Conservation (phyloP, 352 stramenopile species). For the Pythium sukuiense region DNA sequence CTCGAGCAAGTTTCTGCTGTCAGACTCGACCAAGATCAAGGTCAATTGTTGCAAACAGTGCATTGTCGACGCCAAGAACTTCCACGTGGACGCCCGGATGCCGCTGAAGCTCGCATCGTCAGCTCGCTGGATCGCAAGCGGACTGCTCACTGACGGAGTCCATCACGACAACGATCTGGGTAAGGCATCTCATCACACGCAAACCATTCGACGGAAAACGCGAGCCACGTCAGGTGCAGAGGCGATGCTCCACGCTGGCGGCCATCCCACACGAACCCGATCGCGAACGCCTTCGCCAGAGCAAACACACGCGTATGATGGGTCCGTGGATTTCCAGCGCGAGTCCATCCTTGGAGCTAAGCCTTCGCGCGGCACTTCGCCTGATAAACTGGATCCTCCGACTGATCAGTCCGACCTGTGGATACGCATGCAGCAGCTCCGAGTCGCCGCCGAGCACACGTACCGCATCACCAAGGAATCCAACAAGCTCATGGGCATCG, state of each 20-base stretch:
- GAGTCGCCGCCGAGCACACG: constrained; percentile 14
- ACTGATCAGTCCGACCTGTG: constrained; percentile 2
- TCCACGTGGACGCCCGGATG: constrained; percentile 36
- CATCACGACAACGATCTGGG: neutral
- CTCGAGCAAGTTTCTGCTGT: constrained; percentile 40
- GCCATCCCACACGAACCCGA: neutral
- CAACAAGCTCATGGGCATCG: constrained; percentile 15
- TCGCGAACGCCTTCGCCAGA: neutral
- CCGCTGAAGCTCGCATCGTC: constrained; percentile 26
- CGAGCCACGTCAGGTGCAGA: neutral
- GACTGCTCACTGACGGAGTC: neutral
- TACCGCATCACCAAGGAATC: constrained; percentile 21
- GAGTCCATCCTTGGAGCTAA: neutral
- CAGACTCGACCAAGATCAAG: constrained; percentile 28
- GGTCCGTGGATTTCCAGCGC: neutral
- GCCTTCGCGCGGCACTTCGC: neutral
- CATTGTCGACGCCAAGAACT: constrained; percentile 36
- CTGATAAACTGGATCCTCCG: neutral
- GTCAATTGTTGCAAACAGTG: constrained; percentile 56
- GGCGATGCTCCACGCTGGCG: neutral
- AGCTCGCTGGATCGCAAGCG: neutral
- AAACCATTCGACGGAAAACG: neutral
- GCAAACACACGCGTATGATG: neutral
- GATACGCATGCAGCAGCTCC: constrained; percentile 21
- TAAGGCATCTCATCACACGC: neutral